These are phyloP conservation scores for Kondoa malvinella DNA, from an alignment of 768 basidiomycete genomes.

Conservation along the genomic window DNA sequence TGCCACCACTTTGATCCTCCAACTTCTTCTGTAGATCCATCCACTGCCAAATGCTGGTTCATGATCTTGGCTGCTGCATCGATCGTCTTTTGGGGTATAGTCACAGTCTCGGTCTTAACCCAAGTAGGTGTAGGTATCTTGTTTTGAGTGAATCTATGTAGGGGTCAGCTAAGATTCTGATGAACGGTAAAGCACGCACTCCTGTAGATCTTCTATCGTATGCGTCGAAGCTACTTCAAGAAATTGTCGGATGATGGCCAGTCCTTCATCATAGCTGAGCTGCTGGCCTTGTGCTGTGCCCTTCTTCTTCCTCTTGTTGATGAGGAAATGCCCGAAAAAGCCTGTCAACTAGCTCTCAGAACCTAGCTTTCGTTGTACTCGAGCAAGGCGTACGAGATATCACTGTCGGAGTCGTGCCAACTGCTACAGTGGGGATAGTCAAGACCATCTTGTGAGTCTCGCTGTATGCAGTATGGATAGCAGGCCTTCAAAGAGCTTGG, in stretches of 20 bases:
- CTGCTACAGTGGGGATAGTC: no score
- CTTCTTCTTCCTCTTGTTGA: slow-evolving; percentile 23
- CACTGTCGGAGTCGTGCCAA: no score
- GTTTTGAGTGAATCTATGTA: slow-evolving; percentile 18
- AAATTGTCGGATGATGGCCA: slow-evolving; percentile 31
- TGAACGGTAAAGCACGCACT: slow-evolving; percentile 4
- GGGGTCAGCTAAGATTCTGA: background rate
- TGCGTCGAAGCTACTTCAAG: slow-evolving; percentile 31
- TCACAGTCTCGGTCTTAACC: slow-evolving; percentile 28
- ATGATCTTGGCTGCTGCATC: slow-evolving; percentile 28
- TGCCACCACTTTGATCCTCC: slow-evolving; percentile 33
- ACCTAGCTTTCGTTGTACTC: no score
- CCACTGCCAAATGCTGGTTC: slow-evolving; percentile 27
- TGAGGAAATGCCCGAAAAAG: slow-evolving; percentile 29
- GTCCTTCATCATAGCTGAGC: slow-evolving; percentile 30
- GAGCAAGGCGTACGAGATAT: no score
- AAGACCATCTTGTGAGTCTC: no score
- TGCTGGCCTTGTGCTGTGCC: slow-evolving; percentile 28
- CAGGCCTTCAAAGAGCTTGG: no score
- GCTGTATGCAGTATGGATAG: no score
- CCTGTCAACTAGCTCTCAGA: no score
- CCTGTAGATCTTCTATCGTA: slow-evolving; percentile 32
- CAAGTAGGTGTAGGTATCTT: slow-evolving; percentile 29
- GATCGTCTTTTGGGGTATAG: slow-evolving; percentile 27
- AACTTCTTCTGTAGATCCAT: slow-evolving; percentile 27